Base-by-base conservation (phyloP, 305 asterid genomes). In the Nicotiana rustica region DNA sequence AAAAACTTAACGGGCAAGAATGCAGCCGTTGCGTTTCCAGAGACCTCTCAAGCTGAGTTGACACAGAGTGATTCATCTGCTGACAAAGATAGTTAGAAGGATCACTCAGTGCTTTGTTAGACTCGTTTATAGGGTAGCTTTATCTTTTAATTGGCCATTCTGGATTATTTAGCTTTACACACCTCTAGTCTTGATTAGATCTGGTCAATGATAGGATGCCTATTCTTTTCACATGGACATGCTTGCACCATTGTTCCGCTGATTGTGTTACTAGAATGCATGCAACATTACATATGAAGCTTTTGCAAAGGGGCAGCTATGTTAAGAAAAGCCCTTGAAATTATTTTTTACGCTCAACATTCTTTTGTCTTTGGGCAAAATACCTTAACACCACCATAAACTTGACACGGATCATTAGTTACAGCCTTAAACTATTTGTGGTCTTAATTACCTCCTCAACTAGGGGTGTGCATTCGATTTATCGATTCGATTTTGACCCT, bases 1-100 rank as follows among this genome's bases (percentile, higher is more conserved):
- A 89, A 89, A 61, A 83, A 76, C 73, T 57, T 89, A 56, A 44
- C 64, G 69, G 76, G 66, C 57, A 78, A 89, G 13, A 59, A 18
- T 25, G 52, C 85, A 4, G 61, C 61, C 19, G 25, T 69, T 75
- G 84, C 35, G 35, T 47, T 59, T 57, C 68, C 76, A 33, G 73
- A 80, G 35, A 29, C 12, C 70, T 61, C 88, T 71, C 62, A 75
- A 13, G 69, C 83, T 76, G 83, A 78, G 82, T 59, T 17, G 3
- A 84, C 80, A 56, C 25, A 31, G 19, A 87, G 83, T 67, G 81
- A 83, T 75, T 70, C 85, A 6, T 61, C 84, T 76, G 75, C 71
- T 52, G 83, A 79, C 15, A 69, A 59, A 52, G 83, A 70, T n/a
- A 36, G 47, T 38, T 1, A 75, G 65, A 49, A 75, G 64, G 17